Base-by-base conservation (phyloP, 2,329 filamentous ascomycete species). In the Sporothrix brunneoviolacea region DNA sequence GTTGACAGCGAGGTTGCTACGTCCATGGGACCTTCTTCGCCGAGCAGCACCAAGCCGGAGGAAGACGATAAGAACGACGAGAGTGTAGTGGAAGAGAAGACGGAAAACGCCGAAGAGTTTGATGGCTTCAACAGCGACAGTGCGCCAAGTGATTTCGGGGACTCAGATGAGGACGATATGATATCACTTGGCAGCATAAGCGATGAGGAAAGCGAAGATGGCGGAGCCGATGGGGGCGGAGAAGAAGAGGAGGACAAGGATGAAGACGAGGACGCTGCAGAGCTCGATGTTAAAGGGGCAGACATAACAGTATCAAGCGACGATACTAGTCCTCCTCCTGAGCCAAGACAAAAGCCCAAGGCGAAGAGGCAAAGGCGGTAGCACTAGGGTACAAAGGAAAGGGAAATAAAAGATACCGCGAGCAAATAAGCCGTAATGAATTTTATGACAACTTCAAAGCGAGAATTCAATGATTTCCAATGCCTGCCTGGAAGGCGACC, bases 51-150 rank as follows among this genome's bases (percentile, higher is more conserved):
- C 16, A 61, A 64, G 5, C 60, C 65, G 8, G 46, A 27, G 7
- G 41, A 43, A 4, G 30, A 80, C 40, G 84, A 82, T 67, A 87
- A 93, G 69, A 85, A 90, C 60, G 82, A 82, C 58, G 69, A 72
- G 19, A 78, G 80, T 21, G 78, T 80, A 24, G 65, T 65, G 6
- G 70, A 71, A 19, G 70, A 66, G 12, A 66, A 67, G 27, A 70
- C 65, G 42, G 65, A 60, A 4, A 62, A 62, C 2, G 67, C 68
- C 2, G 70, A 69, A 9, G 70, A 69, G 8, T 78, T 77, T 51
- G 70, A 70, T 35, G 75, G 75, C 27, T 78, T 77, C 42, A 70
- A 63, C 13, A 73, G 67, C 42, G 71, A 72, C 35, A 68, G 65
- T 36, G 70, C 69, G 8, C 61, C 64, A 1, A 58, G 56, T 15